These are phyloP conservation scores for Lyophyllum semitale DNA, from an alignment of 768 basidiomycete species.

Conservation along the genomic window DNA sequence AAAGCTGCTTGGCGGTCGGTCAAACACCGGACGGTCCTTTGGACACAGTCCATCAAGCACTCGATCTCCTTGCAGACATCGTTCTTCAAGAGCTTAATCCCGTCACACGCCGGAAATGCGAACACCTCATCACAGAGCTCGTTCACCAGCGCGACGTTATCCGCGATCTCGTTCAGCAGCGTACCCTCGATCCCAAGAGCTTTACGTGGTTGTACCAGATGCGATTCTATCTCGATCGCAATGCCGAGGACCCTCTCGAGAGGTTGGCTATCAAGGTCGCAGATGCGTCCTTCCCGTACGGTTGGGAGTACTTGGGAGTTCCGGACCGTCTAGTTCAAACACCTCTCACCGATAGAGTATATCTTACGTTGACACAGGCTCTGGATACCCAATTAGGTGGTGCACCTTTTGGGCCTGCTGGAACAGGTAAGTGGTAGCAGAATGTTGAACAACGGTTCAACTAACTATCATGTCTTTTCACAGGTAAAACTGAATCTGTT, in stretches of 20 bases:
- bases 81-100: conserved; percentile 87
- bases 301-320: conserved; percentile 98
- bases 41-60: conserved; percentile 73
- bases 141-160: conserved; percentile 98
- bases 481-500: conserved; percentile 98
- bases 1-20: conserved; percentile 60
- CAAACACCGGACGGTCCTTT: conserved; percentile 65
- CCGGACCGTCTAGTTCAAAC: conserved; percentile 97
- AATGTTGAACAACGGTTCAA: conserved; percentile 5
- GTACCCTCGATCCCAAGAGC: conserved; percentile 61
- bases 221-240: conserved; percentile 90
- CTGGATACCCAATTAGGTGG: conserved; percentile 94
- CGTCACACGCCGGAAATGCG: conserved; percentile 96
- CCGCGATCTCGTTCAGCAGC: conserved; percentile 71
- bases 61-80: conserved; percentile 96
- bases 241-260: conserved; percentile 75
- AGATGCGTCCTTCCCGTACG: conserved; percentile 92
- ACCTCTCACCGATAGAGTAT: conserved; percentile 94
- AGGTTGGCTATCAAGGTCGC: conserved; percentile 82
- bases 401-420: conserved; percentile 97
- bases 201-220: conserved; percentile 98
- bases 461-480: conserved; percentile 3
- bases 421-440: conserved; percentile 65
- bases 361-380: conserved; percentile 95
- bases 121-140: conserved; percentile 97